Percentiles rank a stretch among this genome's conserved stretches.
Evolutionary conservation across 2,329 filamentous ascomycete species (phyloP).

Genomic region (Sphaerulina musiva): DNA sequence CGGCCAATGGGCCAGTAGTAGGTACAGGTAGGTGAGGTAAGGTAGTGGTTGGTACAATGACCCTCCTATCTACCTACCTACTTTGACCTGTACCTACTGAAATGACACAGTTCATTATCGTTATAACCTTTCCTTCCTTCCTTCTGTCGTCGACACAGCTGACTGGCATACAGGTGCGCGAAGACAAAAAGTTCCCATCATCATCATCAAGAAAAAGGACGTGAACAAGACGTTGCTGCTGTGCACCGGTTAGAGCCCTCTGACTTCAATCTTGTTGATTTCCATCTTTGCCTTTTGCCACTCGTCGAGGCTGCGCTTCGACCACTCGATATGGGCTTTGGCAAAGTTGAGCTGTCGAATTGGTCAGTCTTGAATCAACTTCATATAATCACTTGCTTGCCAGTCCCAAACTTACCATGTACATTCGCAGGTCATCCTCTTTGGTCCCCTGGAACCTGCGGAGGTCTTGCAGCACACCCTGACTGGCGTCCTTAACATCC

Average conservation of each 20-base stretch:
- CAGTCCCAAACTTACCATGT: constrained; percentile 67
- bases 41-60: no score
- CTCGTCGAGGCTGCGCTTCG: constrained; percentile 79
- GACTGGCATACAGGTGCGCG: neutral
- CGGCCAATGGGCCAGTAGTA: no score
- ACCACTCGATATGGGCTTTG: constrained; percentile 90
- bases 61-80: no score
- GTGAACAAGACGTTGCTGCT: neutral
- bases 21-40: no score
- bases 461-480: constrained; percentile 79
- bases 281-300: constrained; percentile 88
- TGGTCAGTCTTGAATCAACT: constrained; percentile 1
- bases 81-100: no score
- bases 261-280: constrained; percentile 72
- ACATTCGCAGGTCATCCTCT: constrained; percentile 84
- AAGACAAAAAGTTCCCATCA: neutral
- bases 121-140: neutral
- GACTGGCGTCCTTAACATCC: constrained; percentile 88
- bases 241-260: constrained; percentile 7
- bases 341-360: constrained; percentile 72
- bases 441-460: constrained; percentile 93
- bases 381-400: no score
- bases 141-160: neutral
- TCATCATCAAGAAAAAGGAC: neutral
- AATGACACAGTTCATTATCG: neutral